These are phyloP conservation scores for Suillus decipiens DNA, from an alignment of 768 basidiomycete genomes.

Conservation along the genomic window DNA sequence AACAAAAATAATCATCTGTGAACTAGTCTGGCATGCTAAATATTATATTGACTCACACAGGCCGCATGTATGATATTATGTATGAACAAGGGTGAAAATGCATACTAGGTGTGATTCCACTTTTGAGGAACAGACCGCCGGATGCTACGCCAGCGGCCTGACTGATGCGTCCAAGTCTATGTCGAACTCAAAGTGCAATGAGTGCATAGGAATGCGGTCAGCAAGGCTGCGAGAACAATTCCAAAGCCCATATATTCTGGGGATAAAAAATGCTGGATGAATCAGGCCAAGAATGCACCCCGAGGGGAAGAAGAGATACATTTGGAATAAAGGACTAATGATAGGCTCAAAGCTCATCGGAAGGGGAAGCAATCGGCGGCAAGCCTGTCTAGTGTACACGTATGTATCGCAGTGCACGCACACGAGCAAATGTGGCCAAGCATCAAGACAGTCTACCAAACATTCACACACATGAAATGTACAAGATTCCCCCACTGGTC, in stretches of 20 bases:
- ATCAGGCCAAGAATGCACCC: not conserved
- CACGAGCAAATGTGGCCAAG: no score
- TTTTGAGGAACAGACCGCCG: not conserved
- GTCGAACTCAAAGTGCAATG: not conserved
- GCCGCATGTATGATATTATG: not conserved
- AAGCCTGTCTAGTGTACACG: not conserved
- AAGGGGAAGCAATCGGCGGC: not conserved
- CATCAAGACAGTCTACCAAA: no score
- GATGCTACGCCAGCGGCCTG: not conserved
- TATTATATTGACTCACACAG: not conserved
- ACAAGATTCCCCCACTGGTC: no score
- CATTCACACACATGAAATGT: no score
- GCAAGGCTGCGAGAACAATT: constrained; percentile 1
- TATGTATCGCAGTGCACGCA: no score
- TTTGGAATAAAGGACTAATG: not conserved
- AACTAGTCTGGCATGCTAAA: not conserved
- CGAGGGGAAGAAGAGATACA: not conserved
- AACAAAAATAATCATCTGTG: not conserved
- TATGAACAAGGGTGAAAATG: not conserved
- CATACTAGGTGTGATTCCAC: not conserved
- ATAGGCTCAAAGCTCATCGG: not conserved
- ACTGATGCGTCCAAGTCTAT: not conserved
- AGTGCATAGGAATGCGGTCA: not conserved
- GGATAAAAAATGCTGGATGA: not conserved
- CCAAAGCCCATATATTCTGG: constrained; percentile 3